Evolutionary conservation across 192 early-diverging fungal genomes (phyloP).

Genomic region (Gaertneriomyces sp.): DNA sequence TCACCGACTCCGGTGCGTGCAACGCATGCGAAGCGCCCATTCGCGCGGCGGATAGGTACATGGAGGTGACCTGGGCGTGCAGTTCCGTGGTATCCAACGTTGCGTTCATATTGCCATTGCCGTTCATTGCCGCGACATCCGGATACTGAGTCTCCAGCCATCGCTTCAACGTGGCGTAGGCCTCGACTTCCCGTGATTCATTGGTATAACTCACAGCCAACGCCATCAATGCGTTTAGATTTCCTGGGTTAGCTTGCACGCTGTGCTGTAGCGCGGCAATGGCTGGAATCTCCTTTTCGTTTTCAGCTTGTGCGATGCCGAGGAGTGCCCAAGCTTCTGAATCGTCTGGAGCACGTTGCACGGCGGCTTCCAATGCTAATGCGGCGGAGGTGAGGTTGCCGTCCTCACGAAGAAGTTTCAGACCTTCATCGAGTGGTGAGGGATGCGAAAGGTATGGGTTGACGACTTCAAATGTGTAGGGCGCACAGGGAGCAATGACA

Average conservation of each 20-base stretch:
- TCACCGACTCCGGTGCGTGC: conserved; percentile 32
- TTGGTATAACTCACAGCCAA: conserved; percentile 89
- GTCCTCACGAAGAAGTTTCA: conserved; percentile 35
- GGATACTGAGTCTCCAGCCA: conserved; percentile 85
- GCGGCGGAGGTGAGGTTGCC: conserved; percentile 75
- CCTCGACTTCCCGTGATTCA: conserved; percentile 74
- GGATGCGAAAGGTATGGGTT: conserved; percentile 63
- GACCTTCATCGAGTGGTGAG: conserved; percentile 33
- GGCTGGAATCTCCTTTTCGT: conserved; percentile 84
- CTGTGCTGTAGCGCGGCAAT: conserved; percentile 82
- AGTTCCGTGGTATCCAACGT: conserved; percentile 38
- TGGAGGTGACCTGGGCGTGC: conserved; percentile 66
- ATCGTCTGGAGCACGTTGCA: conserved; percentile 68
- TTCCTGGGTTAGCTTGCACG: conserved; percentile 55
- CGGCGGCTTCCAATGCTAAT: conserved; percentile 81
- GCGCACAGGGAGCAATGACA: conserved; percentile 28
- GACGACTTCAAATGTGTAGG: conserved; percentile 71
- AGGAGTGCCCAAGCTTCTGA: conserved; percentile 76
- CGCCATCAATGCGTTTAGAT: conserved; percentile 35
- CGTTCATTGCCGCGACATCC: conserved; percentile 37
- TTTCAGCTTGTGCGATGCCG: conserved; percentile 86
- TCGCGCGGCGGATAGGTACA: conserved; percentile 59
- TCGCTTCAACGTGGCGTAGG: conserved; percentile 78
- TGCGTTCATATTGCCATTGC: conserved; percentile 10
- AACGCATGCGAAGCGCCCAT: conserved; percentile 8